Evolutionary conservation across 2,329 filamentous ascomycete genomes (phyloP), one percentile per base, ranked within the genome.

Genomic region (Penicillium sp.): DNA sequence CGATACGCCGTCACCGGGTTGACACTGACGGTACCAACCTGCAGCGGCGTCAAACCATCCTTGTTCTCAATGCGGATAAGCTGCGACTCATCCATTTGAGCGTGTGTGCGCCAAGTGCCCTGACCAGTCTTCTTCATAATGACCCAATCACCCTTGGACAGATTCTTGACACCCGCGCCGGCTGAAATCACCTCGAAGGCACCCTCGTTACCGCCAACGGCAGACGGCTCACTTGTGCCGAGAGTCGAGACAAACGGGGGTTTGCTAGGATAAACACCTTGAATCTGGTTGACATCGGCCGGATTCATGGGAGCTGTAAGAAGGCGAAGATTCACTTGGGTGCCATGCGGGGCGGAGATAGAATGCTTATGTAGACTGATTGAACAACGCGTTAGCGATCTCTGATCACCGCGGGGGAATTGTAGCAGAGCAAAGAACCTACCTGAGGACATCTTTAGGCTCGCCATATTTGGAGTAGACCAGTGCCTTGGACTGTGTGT

Each of bases 251-350:
- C 88, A 76, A 96, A 93, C 45, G 84, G 80, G 0, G 93, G 92
- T 72, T 92, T 92, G 46, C 87, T 87, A 60, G 93, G 93, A 79
- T 99, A 99, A 4, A 93, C 92, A 64, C 95, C 95, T 80, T 99
- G 95, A 69, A 99, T 91, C 69, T 93, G 93, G 81, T 99, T 99
- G 76, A 99, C 91, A 78, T 99, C 95, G 70, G 95, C 93, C 25
- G 95, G 95, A 79, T 99, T 99, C 75, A 99, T 91, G 56, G 95
- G 92, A 1, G 92, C 87, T 31, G 93, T 91, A 68, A 99, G 90
- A 68, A 95, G 88, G 74, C 92, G 91, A 59, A 99, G 81, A 54
- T 93, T 92, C 65, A 96, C 79, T 62, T 84, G 79, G 54, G 84
- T 79, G 48, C 90, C 88, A 62, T 79, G 69, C 5, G 78, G 79